A percentile compares a stretch with the other conserved stretches of the same genome.
Conservation (phyloP, 306 rosid species). For the Prunus dulcis region DNA sequence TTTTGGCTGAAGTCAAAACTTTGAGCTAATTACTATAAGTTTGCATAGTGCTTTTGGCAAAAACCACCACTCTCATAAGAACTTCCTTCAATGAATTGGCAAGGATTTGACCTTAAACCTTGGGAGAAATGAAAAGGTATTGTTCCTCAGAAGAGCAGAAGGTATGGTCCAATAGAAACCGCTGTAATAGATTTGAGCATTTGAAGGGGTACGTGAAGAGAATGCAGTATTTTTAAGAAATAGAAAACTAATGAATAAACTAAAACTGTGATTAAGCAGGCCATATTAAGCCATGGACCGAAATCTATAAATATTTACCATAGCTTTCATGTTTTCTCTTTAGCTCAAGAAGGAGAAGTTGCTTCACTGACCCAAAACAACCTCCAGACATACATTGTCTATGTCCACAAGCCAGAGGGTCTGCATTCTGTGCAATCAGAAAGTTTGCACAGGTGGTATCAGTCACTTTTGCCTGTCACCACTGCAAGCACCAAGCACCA, state of each 20-base stretch:
- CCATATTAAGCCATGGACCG: too few relatives aligned
- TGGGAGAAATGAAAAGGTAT: not conserved
- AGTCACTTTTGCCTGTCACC: conserved; percentile 44
- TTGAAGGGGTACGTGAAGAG: not conserved
- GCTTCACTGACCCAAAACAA: not conserved
- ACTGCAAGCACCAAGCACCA: conserved; percentile 20
- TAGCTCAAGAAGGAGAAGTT: not conserved
- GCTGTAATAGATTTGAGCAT: not conserved
- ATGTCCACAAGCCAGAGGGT: conserved; percentile 37
- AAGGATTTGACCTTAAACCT: not conserved
- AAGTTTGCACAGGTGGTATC: conserved; percentile 47
- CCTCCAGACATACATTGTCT: conserved; percentile 41
- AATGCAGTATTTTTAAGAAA: not conserved
- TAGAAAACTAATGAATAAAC: not conserved
- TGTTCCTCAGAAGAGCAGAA: not conserved
- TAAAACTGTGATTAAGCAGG: too few relatives aligned
- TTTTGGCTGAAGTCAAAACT: too few relatives aligned
- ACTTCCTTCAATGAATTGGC: not conserved
- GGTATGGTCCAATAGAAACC: not conserved
- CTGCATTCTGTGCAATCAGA: not conserved
- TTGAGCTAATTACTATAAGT: too few relatives aligned
- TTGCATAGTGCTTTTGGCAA: too few relatives aligned
- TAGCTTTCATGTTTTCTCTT: too few relatives aligned
- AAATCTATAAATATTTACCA: too few relatives aligned
- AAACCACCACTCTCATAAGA: not conserved